Percentiles rank a stretch among this genome's conserved stretches.
phyloP scores from a whole-genome alignment of 2,329 filamentous ascomycete genomes.

The Colletotrichum neosansevieriae region DNA sequence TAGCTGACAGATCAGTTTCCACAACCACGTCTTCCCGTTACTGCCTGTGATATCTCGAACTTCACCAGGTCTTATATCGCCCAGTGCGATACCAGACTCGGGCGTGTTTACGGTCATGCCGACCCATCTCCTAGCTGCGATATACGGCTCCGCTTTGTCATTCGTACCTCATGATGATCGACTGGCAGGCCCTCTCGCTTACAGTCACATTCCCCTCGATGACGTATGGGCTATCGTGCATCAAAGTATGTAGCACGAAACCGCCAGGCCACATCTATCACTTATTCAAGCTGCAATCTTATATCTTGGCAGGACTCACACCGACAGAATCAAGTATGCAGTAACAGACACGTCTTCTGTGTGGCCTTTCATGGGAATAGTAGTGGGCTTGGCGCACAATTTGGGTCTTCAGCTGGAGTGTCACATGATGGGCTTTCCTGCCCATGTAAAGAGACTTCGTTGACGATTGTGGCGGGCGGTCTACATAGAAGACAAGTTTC shows the following conservation, averaged over 20 bases:
- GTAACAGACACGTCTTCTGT: slow-evolving; percentile 49
- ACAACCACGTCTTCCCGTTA: not conserved
- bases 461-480: slow-evolving; percentile 55
- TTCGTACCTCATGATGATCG: not conserved
- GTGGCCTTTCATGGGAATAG: slow-evolving; percentile 52
- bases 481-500: slow-evolving; percentile 54
- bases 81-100: not conserved
- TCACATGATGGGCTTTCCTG: slow-evolving; percentile 51
- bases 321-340: not conserved
- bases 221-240: not conserved
- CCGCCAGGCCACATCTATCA: not conserved
- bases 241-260: not conserved
- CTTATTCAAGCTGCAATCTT: slow-evolving; percentile 9
- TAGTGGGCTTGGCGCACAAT: slow-evolving; percentile 49
- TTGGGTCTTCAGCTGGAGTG: slow-evolving; percentile 53
- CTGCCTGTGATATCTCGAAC: not conserved
- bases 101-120: not conserved
- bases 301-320: not conserved
- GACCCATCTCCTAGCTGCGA: slow-evolving; percentile 1
- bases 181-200: not conserved
- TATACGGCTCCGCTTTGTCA: not conserved
- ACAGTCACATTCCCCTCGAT: not conserved
- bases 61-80: not conserved
- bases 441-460: slow-evolving; percentile 52
- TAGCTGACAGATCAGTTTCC: not conserved